These are phyloP conservation scores for Pseudonitzschia multiseries DNA, from an alignment of 108 stramenopile genomes.

Conservation along the genomic window DNA sequence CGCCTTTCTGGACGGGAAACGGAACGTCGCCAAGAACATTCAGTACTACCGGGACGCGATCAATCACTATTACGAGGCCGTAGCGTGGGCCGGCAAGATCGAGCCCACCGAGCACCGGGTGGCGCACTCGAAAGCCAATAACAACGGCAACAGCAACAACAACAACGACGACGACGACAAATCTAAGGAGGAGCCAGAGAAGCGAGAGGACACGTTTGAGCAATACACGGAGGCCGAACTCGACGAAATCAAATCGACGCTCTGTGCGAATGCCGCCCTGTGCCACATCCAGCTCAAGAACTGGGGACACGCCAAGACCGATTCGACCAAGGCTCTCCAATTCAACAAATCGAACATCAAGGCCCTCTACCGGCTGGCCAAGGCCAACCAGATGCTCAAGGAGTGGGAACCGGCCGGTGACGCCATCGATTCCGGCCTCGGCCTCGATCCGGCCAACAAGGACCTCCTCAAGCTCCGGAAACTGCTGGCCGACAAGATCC, in stretches of 20 bases:
- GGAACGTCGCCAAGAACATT: constrained; percentile 78
- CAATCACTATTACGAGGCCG: constrained; percentile 86
- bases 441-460: constrained; percentile 59
- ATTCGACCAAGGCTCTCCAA: constrained; percentile 44
- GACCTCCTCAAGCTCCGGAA: constrained; percentile 70
- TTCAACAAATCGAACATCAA: constrained; percentile 80
- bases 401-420: constrained; percentile 84
- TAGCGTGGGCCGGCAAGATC: constrained; percentile 77
- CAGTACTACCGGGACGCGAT: constrained; percentile 90
- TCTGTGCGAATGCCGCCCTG: constrained; percentile 78
- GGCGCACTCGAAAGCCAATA: constrained; percentile 14
- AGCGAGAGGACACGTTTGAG: constrained; percentile 48
- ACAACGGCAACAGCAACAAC: not conserved
- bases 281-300: constrained; percentile 84
- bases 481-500: constrained; percentile 54
- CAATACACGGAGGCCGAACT: constrained; percentile 68
- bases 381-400: constrained; percentile 76
- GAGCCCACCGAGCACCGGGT: constrained; percentile 44
- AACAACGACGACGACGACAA: constrained; percentile 21
- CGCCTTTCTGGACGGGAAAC: constrained; percentile 68
- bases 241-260: constrained; percentile 63
- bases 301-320: constrained; percentile 81
- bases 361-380: constrained; percentile 86
- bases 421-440: constrained; percentile 78
- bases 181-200: not conserved